These are phyloP conservation scores for Carallia brachiata DNA, from an alignment of 345 rosid genomes.

Conservation along the genomic window DNA sequence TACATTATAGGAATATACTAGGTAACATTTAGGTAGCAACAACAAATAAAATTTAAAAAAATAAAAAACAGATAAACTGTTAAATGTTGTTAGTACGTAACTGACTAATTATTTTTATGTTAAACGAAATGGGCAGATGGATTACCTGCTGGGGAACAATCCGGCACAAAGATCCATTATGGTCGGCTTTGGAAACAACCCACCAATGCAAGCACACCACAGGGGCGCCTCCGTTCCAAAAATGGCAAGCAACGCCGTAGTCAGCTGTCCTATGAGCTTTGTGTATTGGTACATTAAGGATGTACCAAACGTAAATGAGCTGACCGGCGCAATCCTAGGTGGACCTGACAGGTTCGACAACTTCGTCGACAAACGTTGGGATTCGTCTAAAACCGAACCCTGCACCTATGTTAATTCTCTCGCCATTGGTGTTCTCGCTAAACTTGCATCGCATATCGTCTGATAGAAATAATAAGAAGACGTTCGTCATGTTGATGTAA, in stretches of 20 bases:
- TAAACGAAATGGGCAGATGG: constrained; percentile 45
- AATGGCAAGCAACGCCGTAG: constrained; percentile 2
- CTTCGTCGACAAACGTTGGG: constrained; percentile 62
- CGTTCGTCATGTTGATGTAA: too few species aligned
- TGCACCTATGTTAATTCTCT: constrained; percentile 82
- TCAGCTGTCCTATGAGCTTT: constrained; percentile 69
- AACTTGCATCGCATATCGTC: constrained; percentile 40
- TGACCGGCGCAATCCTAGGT: constrained; percentile 83
- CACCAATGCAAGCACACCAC: constrained; percentile 83
- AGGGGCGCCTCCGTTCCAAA: constrained; percentile 72
- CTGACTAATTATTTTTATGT: background rate
- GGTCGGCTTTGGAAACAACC: constrained; percentile 81
- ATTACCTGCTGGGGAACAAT: constrained; percentile 74
- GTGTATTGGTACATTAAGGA: constrained; percentile 43
- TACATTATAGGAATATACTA: too few species aligned
- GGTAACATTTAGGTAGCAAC: too few species aligned
- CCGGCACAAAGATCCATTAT: constrained; percentile 80
- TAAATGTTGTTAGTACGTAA: too few species aligned
- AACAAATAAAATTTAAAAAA: too few species aligned
- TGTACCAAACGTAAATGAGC: constrained; percentile 66
- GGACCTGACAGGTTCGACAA: constrained; percentile 78
- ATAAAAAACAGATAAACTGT: too few species aligned
- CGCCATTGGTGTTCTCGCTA: constrained; percentile 70
- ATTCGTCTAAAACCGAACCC: constrained; percentile 70
- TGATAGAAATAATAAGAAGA: background rate